These are phyloP conservation scores for Ascochyta pisi DNA, from an alignment of 2,329 filamentous ascomycete genomes.

Conservation along the genomic window DNA sequence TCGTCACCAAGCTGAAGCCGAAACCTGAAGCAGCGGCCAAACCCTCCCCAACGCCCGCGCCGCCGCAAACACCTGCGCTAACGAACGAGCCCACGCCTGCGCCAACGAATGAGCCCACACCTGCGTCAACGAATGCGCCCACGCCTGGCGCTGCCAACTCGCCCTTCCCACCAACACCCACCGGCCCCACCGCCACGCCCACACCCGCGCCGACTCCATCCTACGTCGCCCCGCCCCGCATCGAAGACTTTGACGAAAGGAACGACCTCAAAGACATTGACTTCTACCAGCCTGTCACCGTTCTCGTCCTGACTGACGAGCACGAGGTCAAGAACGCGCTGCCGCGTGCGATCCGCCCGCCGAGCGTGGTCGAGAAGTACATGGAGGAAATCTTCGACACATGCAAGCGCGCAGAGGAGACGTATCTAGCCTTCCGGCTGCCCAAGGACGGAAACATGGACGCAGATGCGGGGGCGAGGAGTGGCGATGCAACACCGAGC, in stretches of 20 bases:
- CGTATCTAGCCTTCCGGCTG: constrained; percentile 63
- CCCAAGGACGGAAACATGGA: constrained; percentile 49
- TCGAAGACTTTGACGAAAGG: constrained; percentile 52
- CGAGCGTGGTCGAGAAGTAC: constrained; percentile 47
- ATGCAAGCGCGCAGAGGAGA: constrained; percentile 61
- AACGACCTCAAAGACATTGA: constrained; percentile 52
- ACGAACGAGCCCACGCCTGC: background rate
- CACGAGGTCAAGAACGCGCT: constrained; percentile 62
- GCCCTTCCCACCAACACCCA: constrained; percentile 15
- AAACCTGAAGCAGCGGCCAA: constrained; percentile 50
- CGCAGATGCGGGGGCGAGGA: background rate
- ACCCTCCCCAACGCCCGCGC: constrained; percentile 36
- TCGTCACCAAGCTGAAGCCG: constrained; percentile 72
- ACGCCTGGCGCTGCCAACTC: constrained; percentile 13
- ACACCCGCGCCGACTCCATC: constrained; percentile 22
- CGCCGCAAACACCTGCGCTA: constrained; percentile 12
- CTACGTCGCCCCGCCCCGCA: constrained; percentile 39
- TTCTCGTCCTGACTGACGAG: constrained; percentile 62
- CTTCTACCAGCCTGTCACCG: constrained; percentile 75
- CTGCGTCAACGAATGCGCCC: constrained; percentile 1
- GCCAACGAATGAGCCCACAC: background rate
- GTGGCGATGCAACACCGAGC: too few relatives aligned
- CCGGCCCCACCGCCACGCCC: constrained; percentile 17
- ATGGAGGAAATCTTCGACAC: constrained; percentile 59
- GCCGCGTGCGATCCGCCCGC: constrained; percentile 60